phyloP scores from a whole-genome alignment of 306 rosid genomes.

The Quercus gilva region DNA sequence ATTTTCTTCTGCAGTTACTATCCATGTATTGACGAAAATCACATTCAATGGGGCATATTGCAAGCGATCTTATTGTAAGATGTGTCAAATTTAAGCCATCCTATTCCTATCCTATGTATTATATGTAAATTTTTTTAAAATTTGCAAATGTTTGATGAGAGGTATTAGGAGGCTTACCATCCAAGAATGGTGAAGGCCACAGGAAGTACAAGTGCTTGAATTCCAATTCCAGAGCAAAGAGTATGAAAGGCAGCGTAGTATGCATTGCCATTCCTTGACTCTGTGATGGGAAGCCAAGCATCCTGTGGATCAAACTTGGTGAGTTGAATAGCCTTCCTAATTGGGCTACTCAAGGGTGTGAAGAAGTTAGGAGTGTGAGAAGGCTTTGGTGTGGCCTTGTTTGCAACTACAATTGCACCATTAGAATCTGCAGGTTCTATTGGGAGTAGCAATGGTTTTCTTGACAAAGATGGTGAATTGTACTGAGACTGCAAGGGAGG shows the following conservation, averaged over 20 bases:
- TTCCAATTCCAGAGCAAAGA: slow-evolving; percentile 4
- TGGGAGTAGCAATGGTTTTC: slow-evolving; percentile 33
- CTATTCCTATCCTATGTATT: too few relatives aligned
- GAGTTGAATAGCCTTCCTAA: slow-evolving; percentile 34
- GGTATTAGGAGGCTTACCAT: slow-evolving; percentile 2
- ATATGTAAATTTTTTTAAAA: background rate
- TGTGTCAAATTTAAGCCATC: too few relatives aligned
- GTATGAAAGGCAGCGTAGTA: slow-evolving; percentile 16
- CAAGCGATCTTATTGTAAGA: too few relatives aligned
- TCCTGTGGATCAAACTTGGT: slow-evolving; percentile 39
- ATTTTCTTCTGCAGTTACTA: too few relatives aligned
- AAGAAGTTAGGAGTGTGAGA: slow-evolving; percentile 38
- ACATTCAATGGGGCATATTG: too few relatives aligned
- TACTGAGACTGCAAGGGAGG: slow-evolving; percentile 28
- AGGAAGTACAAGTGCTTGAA: slow-evolving; percentile 4
- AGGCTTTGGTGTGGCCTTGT: slow-evolving; percentile 10
- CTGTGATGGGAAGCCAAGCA: slow-evolving; percentile 13
- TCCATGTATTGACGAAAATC: too few relatives aligned
- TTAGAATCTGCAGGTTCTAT: background rate
- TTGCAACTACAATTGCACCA: background rate
- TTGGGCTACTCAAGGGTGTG: slow-evolving; percentile 40
- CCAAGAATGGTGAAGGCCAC: slow-evolving; percentile 13
- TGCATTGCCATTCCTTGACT: slow-evolving; percentile 11
- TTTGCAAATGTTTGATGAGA: background rate
- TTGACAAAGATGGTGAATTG: slow-evolving; percentile 37